phyloP scores from a whole-genome alignment of 306 rosid species.

The Acacia acuminata region DNA sequence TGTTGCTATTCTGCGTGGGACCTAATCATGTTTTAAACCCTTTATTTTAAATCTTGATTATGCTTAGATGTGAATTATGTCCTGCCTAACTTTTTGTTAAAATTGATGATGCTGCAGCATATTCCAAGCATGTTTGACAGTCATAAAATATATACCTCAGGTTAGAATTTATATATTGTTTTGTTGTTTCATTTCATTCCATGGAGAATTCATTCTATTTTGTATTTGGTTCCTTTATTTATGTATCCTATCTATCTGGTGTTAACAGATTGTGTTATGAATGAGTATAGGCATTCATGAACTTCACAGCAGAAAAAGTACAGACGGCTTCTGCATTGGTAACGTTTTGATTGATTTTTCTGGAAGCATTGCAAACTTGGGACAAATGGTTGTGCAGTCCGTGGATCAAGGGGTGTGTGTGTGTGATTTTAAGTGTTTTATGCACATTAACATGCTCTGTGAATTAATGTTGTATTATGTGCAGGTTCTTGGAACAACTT shows the following conservation, averaged over 20 bases:
- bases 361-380: constrained; percentile 73
- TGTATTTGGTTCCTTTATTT: not conserved
- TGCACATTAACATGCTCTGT: constrained; percentile 5
- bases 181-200: not conserved
- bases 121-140: constrained; percentile 81
- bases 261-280: not conserved
- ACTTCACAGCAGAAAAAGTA: constrained; percentile 59
- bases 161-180: constrained; percentile 38
- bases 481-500: constrained; percentile 95
- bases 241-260: not conserved
- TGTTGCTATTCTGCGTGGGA: not conserved
- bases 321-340: constrained; percentile 87
- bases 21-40: not conserved
- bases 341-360: constrained; percentile 76
- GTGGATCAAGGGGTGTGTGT: constrained; percentile 69
- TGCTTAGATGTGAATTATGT: not conserved
- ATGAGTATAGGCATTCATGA: constrained; percentile 43
- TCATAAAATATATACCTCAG: constrained; percentile 91
- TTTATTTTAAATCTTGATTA: too few relatives aligned
- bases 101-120: constrained; percentile 58
- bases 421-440: too few relatives aligned
- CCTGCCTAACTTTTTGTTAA: constrained; percentile 37
- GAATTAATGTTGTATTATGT: constrained; percentile 18
- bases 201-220: too few relatives aligned
- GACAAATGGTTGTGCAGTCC: constrained; percentile 80